phyloP scores from a whole-genome alignment of 441 rosid species.

The Euphorbia corollata region DNA sequence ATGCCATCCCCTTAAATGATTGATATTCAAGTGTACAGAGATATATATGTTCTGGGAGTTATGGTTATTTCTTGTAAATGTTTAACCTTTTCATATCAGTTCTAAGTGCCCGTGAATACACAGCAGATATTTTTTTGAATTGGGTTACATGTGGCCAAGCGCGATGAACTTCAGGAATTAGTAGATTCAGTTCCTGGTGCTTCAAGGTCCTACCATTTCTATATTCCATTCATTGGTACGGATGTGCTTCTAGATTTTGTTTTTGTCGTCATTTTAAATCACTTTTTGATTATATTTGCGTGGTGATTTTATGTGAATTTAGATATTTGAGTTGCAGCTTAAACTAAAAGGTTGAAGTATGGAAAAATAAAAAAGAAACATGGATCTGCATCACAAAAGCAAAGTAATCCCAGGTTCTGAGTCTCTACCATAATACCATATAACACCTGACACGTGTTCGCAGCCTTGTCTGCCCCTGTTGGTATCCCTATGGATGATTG shows the following conservation, averaged over 20 bases:
- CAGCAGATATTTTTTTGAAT: background rate
- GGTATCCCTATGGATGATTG: background rate
- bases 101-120: background rate
- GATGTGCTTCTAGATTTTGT: too few relatives aligned
- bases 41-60: background rate
- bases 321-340: background rate
- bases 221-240: background rate
- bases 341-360: background rate
- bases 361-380: background rate
- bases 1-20: background rate
- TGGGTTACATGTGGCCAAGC: constrained; percentile 6
- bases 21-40: background rate
- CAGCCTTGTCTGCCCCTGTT: background rate
- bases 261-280: background rate
- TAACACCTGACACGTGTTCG: background rate
- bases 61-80: background rate
- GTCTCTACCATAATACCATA: background rate
- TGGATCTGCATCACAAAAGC: background rate
- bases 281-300: background rate
- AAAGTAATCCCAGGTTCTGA: background rate
- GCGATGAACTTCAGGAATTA: background rate
- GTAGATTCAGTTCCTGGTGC: background rate
- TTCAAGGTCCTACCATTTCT: constrained; percentile 2
- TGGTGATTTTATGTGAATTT: background rate
- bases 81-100: background rate